Evolutionary conservation across 192 early-diverging fungal species (phyloP).

Genomic region (Coemansia sp.): DNA sequence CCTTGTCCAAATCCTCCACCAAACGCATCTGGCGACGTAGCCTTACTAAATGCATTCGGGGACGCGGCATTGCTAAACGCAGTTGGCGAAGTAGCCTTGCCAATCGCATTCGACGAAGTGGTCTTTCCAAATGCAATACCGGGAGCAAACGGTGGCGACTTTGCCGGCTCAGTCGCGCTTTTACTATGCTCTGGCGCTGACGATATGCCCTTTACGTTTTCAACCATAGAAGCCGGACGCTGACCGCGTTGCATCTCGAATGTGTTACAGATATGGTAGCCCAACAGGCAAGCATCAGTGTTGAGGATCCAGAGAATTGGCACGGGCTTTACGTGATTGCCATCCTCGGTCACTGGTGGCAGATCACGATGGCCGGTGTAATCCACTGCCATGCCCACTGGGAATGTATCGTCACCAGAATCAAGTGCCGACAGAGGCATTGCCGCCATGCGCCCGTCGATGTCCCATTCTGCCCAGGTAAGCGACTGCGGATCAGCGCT

Average conservation of each 20-base stretch:
- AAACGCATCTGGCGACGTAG: slow-evolving; percentile 2
- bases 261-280: slow-evolving; percentile 65
- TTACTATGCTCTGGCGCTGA: not conserved
- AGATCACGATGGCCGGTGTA: slow-evolving; percentile 61
- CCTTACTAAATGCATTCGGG: not conserved
- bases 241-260: slow-evolving; percentile 48
- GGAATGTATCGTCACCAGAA: slow-evolving; percentile 55
- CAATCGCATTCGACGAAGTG: not conserved
- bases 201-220: slow-evolving; percentile 20
- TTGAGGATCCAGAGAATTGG: slow-evolving; percentile 75
- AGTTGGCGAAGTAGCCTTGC: not conserved
- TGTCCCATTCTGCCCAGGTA: slow-evolving; percentile 67
- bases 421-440: slow-evolving; percentile 58
- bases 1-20: slow-evolving; percentile 3
- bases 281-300: slow-evolving; percentile 61
- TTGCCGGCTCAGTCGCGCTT: not conserved
- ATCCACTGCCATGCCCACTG: slow-evolving; percentile 75
- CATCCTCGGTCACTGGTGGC: slow-evolving; percentile 56
- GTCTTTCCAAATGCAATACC: slow-evolving; percentile 9
- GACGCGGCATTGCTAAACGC: no score
- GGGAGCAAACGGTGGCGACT: slow-evolving; percentile 19
- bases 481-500: slow-evolving; percentile 26
- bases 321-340: slow-evolving; percentile 55
- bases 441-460: slow-evolving; percentile 58
- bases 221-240: slow-evolving; percentile 47